These are phyloP conservation scores for Bipolaris zeicola DNA, from an alignment of 2,329 filamentous ascomycete genomes.

Conservation along the genomic window DNA sequence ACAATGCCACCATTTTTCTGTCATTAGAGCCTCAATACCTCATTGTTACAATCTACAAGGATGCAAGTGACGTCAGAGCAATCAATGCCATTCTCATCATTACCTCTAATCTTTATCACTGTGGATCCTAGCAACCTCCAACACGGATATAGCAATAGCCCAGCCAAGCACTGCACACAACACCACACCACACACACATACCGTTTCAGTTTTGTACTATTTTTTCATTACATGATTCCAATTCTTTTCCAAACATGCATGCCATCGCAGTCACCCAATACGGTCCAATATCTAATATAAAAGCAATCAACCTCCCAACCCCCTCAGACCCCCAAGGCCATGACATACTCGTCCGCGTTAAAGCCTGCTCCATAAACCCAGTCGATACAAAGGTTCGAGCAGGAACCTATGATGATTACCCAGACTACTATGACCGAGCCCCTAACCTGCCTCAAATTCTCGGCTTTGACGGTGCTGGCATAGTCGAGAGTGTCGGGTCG, in stretches of 20 bases:
- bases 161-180: background rate
- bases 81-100: background rate
- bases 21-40: background rate
- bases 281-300: constrained; percentile 7
- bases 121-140: background rate
- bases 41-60: background rate
- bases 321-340: constrained; percentile 3
- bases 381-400: constrained; percentile 13
- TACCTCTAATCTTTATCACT: constrained; percentile 3
- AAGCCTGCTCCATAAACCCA: constrained; percentile 11
- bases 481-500: constrained; percentile 5
- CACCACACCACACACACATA: too few species aligned
- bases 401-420: constrained; percentile 12
- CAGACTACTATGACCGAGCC: constrained; percentile 10
- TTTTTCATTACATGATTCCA: background rate
- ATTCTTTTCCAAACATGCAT: constrained; percentile 1
- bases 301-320: constrained; percentile 1
- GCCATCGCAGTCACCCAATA: constrained; percentile 12
- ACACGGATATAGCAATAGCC: background rate
- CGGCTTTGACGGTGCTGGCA: constrained; percentile 10
- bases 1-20: background rate
- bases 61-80: constrained; percentile 8
- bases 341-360: constrained; percentile 6
- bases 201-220: too few species aligned
- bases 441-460: constrained; percentile 11